A percentile compares a stretch with the other conserved stretches of the same genome.
Conservation (phyloP, 352 stramenopile genomes). For the Globisporangium viniferum region DNA sequence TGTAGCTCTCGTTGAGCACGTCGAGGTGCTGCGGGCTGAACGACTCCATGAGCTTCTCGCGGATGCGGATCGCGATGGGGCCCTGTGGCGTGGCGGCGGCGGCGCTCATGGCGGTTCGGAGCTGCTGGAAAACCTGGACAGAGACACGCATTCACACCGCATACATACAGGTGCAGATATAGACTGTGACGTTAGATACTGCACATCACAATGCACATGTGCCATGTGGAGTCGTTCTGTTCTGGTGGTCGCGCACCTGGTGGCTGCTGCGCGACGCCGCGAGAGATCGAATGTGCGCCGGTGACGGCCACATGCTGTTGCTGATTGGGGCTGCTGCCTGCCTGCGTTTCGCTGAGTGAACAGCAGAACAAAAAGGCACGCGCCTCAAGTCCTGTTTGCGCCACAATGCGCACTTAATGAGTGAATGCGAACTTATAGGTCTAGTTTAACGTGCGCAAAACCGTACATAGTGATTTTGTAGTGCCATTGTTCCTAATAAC, state of each 20-base stretch:
- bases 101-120: constrained; percentile 29
- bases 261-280: constrained; percentile 1
- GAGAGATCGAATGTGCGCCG: constrained; percentile 14
- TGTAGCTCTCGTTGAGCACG: constrained; percentile 94
- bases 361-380: background rate
- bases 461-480: background rate
- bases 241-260: background rate
- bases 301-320: constrained; percentile 3
- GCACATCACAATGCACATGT: background rate
- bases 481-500: background rate
- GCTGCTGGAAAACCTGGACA: constrained; percentile 11
- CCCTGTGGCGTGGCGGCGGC: constrained; percentile 23
- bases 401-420: background rate
- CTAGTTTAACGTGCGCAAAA: background rate
- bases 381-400: background rate
- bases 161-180: background rate
- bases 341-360: background rate
- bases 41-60: constrained; percentile 53
- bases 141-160: background rate
- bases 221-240: background rate
- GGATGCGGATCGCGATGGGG: constrained; percentile 59
- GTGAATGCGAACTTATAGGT: background rate
- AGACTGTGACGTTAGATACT: background rate
- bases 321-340: background rate
- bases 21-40: constrained; percentile 74